These are phyloP conservation scores for Auriculariales sp. DNA, from an alignment of 768 basidiomycete genomes.

Conservation along the genomic window DNA sequence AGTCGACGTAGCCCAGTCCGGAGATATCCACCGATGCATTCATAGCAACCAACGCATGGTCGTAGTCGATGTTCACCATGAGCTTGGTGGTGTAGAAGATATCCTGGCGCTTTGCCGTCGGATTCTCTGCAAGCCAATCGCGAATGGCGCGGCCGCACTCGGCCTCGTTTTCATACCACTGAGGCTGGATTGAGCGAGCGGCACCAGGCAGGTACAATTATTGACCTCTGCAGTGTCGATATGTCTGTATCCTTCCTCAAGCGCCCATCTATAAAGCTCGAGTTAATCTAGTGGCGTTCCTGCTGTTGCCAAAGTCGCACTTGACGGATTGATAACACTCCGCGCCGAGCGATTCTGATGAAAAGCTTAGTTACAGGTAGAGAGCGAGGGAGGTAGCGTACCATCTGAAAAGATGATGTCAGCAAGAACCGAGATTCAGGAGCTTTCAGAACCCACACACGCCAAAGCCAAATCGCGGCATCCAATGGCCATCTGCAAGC, in stretches of 20 bases:
- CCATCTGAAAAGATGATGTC: not conserved
- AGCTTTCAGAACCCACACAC: conserved; percentile 7
- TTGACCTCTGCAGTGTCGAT: conserved; percentile 25
- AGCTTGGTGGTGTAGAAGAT: conserved; percentile 65
- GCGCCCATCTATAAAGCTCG: conserved; percentile 2
- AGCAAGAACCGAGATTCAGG: not conserved
- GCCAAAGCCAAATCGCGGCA: conserved; percentile 49
- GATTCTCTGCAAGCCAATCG: conserved; percentile 23
- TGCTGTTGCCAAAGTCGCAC: conserved; percentile 35
- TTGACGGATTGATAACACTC: conserved; percentile 41
- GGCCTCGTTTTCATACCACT: conserved; percentile 51
- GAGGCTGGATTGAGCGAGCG: conserved; percentile 19
- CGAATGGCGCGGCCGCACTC: conserved; percentile 48
- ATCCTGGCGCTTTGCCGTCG: conserved; percentile 36
- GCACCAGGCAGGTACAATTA: not conserved
- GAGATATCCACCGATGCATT: conserved; percentile 35
- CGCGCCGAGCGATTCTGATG: conserved; percentile 28
- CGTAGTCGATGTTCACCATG: conserved; percentile 39
- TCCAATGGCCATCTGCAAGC: conserved; percentile 38
- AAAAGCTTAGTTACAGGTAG: not conserved
- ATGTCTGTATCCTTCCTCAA: conserved; percentile 47
- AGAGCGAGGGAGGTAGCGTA: not conserved
- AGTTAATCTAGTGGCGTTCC: conserved; percentile 4
- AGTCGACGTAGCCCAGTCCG: conserved; percentile 33
- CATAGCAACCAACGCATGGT: conserved; percentile 32